Evolutionary conservation across 116 monocot genomes (phyloP).

Genomic region (Thalassia testudinum): DNA sequence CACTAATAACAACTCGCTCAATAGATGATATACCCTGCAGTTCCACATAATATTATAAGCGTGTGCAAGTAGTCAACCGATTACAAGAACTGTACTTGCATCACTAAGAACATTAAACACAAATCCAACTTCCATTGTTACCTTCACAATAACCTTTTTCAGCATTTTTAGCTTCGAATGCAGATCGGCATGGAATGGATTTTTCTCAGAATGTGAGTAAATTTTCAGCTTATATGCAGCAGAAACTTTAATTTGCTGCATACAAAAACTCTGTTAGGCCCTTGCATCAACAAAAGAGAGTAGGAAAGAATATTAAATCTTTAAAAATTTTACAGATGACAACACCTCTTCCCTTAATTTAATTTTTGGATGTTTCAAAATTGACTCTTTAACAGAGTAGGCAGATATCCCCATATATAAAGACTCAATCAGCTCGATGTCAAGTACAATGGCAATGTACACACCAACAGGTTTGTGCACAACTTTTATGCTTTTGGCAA

Average conservation of each 20-base stretch:
- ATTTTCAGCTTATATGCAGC: conserved; percentile 41
- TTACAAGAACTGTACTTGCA: too few species aligned
- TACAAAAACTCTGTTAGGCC: too few species aligned
- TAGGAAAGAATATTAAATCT: neutral
- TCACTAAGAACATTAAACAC: too few species aligned
- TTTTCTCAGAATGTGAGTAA: conserved; percentile 26
- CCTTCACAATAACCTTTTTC: conserved; percentile 88
- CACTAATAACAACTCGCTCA: conserved; percentile 59
- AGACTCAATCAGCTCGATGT: conserved; percentile 39
- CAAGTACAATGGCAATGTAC: conserved; percentile 50
- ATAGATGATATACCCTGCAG: conserved; percentile 68
- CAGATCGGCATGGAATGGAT: conserved; percentile 42
- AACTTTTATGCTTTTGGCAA: conserved; percentile 49
- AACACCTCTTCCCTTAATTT: conserved; percentile 75
- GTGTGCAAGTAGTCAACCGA: too few species aligned
- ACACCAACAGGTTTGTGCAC: conserved; percentile 56
- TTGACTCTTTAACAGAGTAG: conserved; percentile 53
- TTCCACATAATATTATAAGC: too few species aligned
- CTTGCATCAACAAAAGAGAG: neutral
- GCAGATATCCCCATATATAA: conserved; percentile 59
- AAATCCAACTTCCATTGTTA: too few species aligned
- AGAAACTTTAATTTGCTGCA: conserved; percentile 37
- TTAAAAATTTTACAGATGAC: neutral
- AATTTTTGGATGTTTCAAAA: conserved; percentile 55
- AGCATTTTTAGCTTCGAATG: conserved; percentile 39